Conservation (phyloP, 345 rosid genomes). For the Citrus sp. region DNA sequence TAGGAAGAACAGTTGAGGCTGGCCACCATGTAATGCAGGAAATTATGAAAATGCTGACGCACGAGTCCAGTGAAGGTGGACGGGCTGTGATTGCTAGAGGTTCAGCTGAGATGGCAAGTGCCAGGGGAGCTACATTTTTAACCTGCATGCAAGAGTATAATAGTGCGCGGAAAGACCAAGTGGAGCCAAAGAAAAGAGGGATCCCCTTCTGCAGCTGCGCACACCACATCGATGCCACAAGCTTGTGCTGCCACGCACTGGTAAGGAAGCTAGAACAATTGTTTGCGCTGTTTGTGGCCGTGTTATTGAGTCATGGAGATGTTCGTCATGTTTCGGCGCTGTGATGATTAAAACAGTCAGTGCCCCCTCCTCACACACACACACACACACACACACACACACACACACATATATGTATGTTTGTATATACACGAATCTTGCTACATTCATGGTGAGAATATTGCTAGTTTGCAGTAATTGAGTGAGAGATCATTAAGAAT, state of each 20-base stretch:
- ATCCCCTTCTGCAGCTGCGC: constrained; percentile 36
- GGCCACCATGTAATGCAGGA: constrained; percentile 46
- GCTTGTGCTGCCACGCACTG: constrained; percentile 46
- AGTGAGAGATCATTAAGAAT: too few species aligned
- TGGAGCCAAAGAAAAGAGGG: constrained; percentile 29
- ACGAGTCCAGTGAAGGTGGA: constrained; percentile 52
- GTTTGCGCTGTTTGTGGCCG: constrained; percentile 56
- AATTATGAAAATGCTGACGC: constrained; percentile 45
- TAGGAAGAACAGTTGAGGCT: constrained; percentile 31
- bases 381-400: too few species aligned
- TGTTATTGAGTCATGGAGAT: constrained; percentile 61
- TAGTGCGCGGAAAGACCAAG: constrained; percentile 25
- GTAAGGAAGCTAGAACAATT: constrained; percentile 43
- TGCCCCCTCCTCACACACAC: background rate
- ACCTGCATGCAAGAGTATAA: constrained; percentile 30
- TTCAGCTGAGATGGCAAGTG: constrained; percentile 41
- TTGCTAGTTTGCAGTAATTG: too few species aligned
- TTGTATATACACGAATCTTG: too few species aligned
- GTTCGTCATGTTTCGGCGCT: constrained; percentile 57
- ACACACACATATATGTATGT: too few species aligned
- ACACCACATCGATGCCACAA: constrained; percentile 54
- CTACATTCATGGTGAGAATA: too few species aligned
- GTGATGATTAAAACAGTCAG: constrained; percentile 27
- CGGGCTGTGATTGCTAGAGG: constrained; percentile 58
- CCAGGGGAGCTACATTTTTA: constrained; percentile 38